Evolutionary conservation across 148 eudicot genomes (phyloP), one percentile per base, ranked within the genome.

Genomic region (Fagopyrum esculentum): DNA sequence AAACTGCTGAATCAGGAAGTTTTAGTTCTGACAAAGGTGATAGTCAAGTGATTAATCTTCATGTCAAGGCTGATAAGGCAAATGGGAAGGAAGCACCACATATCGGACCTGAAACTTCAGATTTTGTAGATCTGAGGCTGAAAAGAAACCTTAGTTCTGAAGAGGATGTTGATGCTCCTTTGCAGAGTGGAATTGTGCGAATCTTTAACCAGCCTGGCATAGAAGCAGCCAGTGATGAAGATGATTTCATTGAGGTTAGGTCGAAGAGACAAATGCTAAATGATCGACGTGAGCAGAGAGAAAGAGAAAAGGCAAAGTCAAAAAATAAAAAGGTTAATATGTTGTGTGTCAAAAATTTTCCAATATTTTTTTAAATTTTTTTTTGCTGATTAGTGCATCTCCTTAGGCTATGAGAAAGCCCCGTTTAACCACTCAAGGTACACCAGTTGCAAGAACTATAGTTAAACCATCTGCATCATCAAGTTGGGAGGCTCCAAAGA

Each of bases 261-360:
- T 95, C 99, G 57, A 95, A 92, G 82, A 88, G 98, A 83, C 99
- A 95, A 87, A 90, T 94, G 98, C 81, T 95, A 80, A 95, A 95
- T 78, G 93, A 95, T 84, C 87, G 98, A 8, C 97, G 98, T 47
- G 98, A 94, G 72, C 98, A 92, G 74, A 92, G 92, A 84, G 96
- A 91, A 75, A 94, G 89, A 81, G 98, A 94, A 82, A 94, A 91
- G 84, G 97, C 92, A 47, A 94, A 90, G 82, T 85, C 90, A 47
- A 82, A 76, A 45, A 79, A 82, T 76, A 83, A 82, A 64, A 93
- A 91, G 98, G 98, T 93, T 78, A 56, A 2, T 47, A 15, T 49
- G 30, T 71, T 22, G 35, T 9, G 9, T 49, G 30, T 48, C 52
- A 19, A 1, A 6, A 11, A 22, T 71, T 66, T 66, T 45, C 13